A percentile compares a stretch with the other conserved stretches of the same genome.
Conservation (phyloP, 2,329 filamentous ascomycete genomes). For the Achaetomium macrosporum region DNA sequence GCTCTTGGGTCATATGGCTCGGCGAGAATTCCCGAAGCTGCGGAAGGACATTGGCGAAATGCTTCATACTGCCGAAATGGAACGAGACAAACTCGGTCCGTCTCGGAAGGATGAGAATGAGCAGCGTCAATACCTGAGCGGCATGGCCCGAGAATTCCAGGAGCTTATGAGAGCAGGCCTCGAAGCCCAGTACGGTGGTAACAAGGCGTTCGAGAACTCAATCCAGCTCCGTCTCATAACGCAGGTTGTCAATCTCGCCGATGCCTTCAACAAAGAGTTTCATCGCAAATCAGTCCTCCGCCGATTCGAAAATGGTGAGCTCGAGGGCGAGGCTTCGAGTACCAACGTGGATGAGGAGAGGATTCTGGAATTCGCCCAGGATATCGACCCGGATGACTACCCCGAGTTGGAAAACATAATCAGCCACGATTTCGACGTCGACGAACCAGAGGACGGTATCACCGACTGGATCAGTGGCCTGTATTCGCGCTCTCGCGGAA, state of each 20-base stretch:
- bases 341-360: neutral
- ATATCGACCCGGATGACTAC: conserved; percentile 7
- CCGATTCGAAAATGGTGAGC: conserved; percentile 2
- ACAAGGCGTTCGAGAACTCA: conserved; percentile 27
- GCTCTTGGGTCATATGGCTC: conserved; percentile 27
- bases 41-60: conserved; percentile 19
- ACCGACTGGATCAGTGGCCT: conserved; percentile 23
- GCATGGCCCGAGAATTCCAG: conserved; percentile 31
- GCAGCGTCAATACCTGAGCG: conserved; percentile 33
- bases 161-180: conserved; percentile 28
- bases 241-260: conserved; percentile 33
- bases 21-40: conserved; percentile 27
- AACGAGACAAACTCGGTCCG: conserved; percentile 11
- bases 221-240: conserved; percentile 35
- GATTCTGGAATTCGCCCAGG: neutral
- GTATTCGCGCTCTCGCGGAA: conserved; percentile 24
- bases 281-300: conserved; percentile 7
- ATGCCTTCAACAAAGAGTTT: conserved; percentile 31
- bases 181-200: conserved; percentile 32
- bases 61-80: conserved; percentile 1
- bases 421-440: neutral
- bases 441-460: conserved; percentile 16
- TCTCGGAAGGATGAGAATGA: conserved; percentile 16
- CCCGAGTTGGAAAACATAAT: conserved; percentile 17
- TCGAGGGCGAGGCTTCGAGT: neutral